Base-by-base conservation (phyloP, 371 early-diverging fungal species). In the Nematocida minor region DNA sequence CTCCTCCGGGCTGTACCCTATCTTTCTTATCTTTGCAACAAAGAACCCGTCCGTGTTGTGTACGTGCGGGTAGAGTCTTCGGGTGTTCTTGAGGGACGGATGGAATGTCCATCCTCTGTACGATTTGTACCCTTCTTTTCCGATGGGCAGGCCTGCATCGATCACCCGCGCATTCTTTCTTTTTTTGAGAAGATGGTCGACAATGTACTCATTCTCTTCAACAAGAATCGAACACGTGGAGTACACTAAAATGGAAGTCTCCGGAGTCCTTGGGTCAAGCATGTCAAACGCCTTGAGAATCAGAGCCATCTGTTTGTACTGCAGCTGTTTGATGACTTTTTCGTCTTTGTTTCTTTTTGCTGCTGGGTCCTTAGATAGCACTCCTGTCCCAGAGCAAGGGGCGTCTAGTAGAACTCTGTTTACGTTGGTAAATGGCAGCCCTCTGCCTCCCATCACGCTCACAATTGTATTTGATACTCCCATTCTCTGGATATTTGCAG, bases 21-120 rank as follows among this genome's bases (percentile, higher is more conserved):
- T 94, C 92, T 85, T 83, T 60, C 91, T 90, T 83, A 98, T 90
- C 80, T 96, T 96, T 48, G 95, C 93, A 27, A 96, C 94, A 85
- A 88, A 98, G 89, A 98, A 98, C 64, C 98, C 98, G 86, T 98
- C 97, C 95, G 96, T 95, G 85, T 96, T 96, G 85, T 96, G 93
- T 29, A 93, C 90, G 84, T 96, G 98, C 38, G 97, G 96, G 86
- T 95, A 98, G 87, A 91, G 92, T 69, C 98, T 88, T 64, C 93
- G 88, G 0, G 95, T 91, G 67, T 91, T 83, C 38, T 87, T 87
- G 66, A 98, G 70, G 20, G 90, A 88, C 7, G 90, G 89, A 83
- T 93, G 91, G 90, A 94, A 98, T 2, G 82, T 80, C 77, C 38
- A 44, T 31, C 83, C 83, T 60, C 84, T 74, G 77, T 80, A 86